Evolutionary conservation across 495 filamentous ascomycete species (phyloP), one percentile per base, ranked within the genome.

Genomic region (Neurospora sp.): DNA sequence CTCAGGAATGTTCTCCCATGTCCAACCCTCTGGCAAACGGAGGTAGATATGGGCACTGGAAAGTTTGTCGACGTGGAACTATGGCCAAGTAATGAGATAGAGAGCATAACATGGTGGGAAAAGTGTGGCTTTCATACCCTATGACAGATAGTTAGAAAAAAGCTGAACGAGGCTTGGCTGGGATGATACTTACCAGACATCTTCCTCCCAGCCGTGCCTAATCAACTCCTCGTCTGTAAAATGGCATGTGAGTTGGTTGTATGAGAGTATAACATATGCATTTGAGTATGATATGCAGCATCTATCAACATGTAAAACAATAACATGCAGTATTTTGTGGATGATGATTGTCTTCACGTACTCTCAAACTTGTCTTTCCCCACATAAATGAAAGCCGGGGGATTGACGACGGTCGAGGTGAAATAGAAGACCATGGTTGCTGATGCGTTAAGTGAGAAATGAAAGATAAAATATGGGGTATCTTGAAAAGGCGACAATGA

Each of bases 351-450:
- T 46, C 20, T 70, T 42, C n/a, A 75, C 91, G 77, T 87, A 98
- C 96, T 99, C 84, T 99, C 96, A 73, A 97, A 93, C 84, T 99
- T 99, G 86, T 99, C 96, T 84, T 98, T 99, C 79, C 96, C 96
- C 39, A 97, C 93, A 79, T 98, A 99, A 75, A 98, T 90, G 77
- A 90, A 93, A 35, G 94, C 96, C 2, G 96, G 90, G 23, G 91
- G 85, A 46, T 81, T 80, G 39, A 86, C 84, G 44, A 89, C 88
- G 69, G 89, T 94, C 9, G 95, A 98, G 3, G 90, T 96, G 83
- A 97, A 98, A 80, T 97, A 98, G 83, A 92, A 97, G 48, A 99
- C 96, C 96, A 99, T 99, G 12, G 74, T 81, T 76, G 66, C n/a
- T 54, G 37, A 38, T 44, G 37, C 3, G 20, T 75, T 75, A 41